These are phyloP conservation scores for Collybia nuda DNA, from an alignment of 768 basidiomycete species.

Conservation along the genomic window DNA sequence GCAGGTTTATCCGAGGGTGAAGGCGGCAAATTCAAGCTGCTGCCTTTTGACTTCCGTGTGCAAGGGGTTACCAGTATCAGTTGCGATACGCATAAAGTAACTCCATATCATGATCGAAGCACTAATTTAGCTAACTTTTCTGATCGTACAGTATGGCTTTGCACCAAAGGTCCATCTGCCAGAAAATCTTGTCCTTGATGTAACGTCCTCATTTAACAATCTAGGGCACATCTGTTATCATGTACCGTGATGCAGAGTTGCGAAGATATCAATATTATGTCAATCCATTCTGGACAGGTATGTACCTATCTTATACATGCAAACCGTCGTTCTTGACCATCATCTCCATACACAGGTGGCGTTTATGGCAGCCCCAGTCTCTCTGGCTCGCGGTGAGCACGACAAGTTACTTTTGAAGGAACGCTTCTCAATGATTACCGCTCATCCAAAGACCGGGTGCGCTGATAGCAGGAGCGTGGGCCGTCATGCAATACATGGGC, in stretches of 20 bases:
- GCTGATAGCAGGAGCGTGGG: constrained; percentile 94
- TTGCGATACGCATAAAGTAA: constrained; percentile 93
- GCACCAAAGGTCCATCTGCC: constrained; percentile 71
- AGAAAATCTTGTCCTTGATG: background rate
- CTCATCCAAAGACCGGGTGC: constrained; percentile 70
- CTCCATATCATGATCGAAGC: constrained; percentile 1
- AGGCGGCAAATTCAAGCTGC: constrained; percentile 51
- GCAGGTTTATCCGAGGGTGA: constrained; percentile 67
- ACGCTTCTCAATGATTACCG: background rate
- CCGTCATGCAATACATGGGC: constrained; percentile 93
- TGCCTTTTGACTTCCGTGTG: constrained; percentile 88
- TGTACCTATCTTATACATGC: constrained; percentile 9
- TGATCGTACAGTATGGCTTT: constrained; percentile 73
- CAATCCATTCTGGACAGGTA: constrained; percentile 76
- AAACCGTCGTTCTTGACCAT: background rate
- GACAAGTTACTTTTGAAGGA: background rate
- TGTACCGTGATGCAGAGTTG: constrained; percentile 83
- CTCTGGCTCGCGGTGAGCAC: constrained; percentile 80
- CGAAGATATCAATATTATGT: constrained; percentile 87
- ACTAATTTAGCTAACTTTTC: background rate
- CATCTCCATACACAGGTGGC: constrained; percentile 49
- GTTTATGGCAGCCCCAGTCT: constrained; percentile 90
- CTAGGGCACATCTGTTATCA: constrained; percentile 90
- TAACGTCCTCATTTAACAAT: constrained; percentile 1
- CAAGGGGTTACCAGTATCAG: constrained; percentile 92